These are phyloP conservation scores for Trichoderma citrinoviride DNA, from an alignment of 2,329 filamentous ascomycete species.

Conservation along the genomic window DNA sequence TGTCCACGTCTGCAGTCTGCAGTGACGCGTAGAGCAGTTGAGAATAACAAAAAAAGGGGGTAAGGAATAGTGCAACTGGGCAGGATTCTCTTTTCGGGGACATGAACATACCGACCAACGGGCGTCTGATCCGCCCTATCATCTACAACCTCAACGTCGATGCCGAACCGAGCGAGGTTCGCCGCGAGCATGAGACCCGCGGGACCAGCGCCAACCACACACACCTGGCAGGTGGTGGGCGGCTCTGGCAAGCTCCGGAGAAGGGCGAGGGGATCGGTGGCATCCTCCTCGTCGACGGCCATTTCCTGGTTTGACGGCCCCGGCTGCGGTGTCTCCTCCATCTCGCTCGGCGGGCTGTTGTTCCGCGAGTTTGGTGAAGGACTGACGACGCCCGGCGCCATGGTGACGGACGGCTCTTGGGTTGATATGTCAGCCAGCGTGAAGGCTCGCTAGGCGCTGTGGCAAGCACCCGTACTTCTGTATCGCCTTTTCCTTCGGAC, in stretches of 20 bases:
- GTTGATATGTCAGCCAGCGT: neutral
- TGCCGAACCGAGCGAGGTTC: slow-evolving; percentile 43
- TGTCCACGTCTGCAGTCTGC: too few relatives aligned
- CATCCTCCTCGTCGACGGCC: slow-evolving; percentile 34
- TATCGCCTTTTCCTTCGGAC: neutral
- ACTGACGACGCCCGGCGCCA: slow-evolving; percentile 26
- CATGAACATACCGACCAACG: slow-evolving; percentile 50
- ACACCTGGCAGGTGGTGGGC: slow-evolving; percentile 47
- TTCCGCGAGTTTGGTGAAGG: slow-evolving; percentile 14
- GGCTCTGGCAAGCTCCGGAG: slow-evolving; percentile 49
- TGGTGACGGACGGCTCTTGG: slow-evolving; percentile 10
- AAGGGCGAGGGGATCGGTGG: slow-evolving; percentile 47
- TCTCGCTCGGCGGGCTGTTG: slow-evolving; percentile 18
- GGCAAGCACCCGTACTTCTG: neutral
- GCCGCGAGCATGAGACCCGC: slow-evolving; percentile 44
- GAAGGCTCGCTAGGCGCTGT: neutral
- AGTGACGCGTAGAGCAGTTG: neutral
- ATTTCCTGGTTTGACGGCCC: slow-evolving; percentile 21
- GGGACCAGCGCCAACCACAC: slow-evolving; percentile 45
- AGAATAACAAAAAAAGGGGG: neutral
- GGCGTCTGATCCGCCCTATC: slow-evolving; percentile 61
- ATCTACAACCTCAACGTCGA: slow-evolving; percentile 45
- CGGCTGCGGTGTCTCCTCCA: slow-evolving; percentile 11
- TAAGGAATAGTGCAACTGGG: neutral
- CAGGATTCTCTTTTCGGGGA: neutral